Conservation (phyloP, 306 rosid genomes). For the Vicia sativa region DNA sequence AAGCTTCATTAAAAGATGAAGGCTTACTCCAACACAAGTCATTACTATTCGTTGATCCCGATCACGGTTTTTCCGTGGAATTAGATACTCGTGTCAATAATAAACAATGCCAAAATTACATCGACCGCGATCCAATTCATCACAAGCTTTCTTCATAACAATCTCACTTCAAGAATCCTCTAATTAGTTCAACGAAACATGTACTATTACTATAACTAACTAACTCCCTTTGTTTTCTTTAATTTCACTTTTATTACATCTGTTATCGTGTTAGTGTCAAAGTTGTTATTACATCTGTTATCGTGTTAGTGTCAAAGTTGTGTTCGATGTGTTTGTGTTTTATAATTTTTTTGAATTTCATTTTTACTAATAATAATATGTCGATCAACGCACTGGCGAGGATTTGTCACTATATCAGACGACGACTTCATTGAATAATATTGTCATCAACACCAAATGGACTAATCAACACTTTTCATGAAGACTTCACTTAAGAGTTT, state of each 20-base stretch:
- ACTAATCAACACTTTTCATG: too few species aligned
- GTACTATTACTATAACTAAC: constrained; percentile 44
- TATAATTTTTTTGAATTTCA: too few species aligned
- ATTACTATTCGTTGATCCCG: constrained; percentile 40
- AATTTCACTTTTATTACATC: too few species aligned
- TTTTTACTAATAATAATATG: constrained; percentile 1
- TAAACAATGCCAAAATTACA: constrained; percentile 50
- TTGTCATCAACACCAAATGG: too few species aligned
- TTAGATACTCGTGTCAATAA: constrained; percentile 35
- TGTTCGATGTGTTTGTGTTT: too few species aligned
- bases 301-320: too few species aligned
- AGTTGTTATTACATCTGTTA: too few species aligned
- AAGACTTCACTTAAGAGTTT: too few species aligned
- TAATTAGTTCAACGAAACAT: constrained; percentile 66
- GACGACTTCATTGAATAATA: too few species aligned
- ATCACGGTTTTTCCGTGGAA: constrained; percentile 50
- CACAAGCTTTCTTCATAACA: constrained; percentile 63
- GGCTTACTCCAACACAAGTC: constrained; percentile 64
- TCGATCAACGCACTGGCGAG: constrained; percentile 78
- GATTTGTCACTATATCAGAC: too few species aligned
- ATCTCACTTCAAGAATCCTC: constrained; percentile 70
- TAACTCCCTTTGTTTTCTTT: too few species aligned
- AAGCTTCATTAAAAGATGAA: constrained; percentile 80
- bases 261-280: too few species aligned
- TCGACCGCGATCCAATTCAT: constrained; percentile 63